These are phyloP conservation scores for Aspergillus sp. DNA, from an alignment of 2,329 filamentous ascomycete species.

Conservation along the genomic window DNA sequence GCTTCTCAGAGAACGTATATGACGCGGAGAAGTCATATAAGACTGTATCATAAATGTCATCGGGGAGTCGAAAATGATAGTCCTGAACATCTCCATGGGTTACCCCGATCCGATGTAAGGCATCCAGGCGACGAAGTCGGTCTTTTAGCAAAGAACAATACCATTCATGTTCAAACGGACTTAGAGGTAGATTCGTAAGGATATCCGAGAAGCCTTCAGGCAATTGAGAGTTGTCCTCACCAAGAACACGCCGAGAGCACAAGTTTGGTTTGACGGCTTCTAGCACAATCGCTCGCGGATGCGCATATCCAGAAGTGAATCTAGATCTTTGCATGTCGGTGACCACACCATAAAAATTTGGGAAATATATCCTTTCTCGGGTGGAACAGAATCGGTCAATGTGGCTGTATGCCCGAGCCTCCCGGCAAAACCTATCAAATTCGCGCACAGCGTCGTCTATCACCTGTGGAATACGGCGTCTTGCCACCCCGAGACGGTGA, in stretches of 20 bases:
- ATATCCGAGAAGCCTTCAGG: too few species aligned
- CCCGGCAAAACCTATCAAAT: conserved; percentile 9
- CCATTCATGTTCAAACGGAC: conserved; percentile 5
- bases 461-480: neutral
- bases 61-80: conserved; percentile 7
- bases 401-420: conserved; percentile 9
- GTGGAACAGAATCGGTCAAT: conserved; percentile 7
- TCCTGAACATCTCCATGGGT: conserved; percentile 8
- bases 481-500: conserved; percentile 1
- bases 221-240: too few species aligned
- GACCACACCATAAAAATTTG: conserved; percentile 4
- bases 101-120: conserved; percentile 5
- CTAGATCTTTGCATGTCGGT: conserved; percentile 6
- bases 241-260: too few species aligned
- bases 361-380: conserved; percentile 8
- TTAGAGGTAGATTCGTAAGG: neutral
- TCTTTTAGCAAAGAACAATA: conserved; percentile 5
- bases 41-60: conserved; percentile 7
- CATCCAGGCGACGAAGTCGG: conserved; percentile 4
- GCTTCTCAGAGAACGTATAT: conserved; percentile 5
- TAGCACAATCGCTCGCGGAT: conserved; percentile 7
- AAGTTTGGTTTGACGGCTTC: too few species aligned
- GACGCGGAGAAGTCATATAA: conserved; percentile 8
- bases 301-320: conserved; percentile 6
- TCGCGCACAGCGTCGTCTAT: conserved; percentile 6